These are phyloP conservation scores for Tillandsia leiboldiana DNA, from an alignment of 176 grass and related monocot species.

Conservation along the genomic window DNA sequence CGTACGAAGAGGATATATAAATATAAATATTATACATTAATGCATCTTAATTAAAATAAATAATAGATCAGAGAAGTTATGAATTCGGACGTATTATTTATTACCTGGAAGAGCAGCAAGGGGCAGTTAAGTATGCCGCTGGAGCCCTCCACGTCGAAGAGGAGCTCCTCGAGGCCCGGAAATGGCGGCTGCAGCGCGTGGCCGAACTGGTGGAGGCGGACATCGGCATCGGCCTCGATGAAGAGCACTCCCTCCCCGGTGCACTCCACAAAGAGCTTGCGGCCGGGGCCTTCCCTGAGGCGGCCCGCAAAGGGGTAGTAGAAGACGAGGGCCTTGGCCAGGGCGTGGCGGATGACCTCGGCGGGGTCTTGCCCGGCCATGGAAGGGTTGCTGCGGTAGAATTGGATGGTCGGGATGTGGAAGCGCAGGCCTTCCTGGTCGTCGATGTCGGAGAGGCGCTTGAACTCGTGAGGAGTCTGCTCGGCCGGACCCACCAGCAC, in stretches of 20 bases:
- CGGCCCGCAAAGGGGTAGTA: slow-evolving; percentile 87
- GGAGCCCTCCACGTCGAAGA: slow-evolving; percentile 1
- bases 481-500: slow-evolving; percentile 51
- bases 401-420: slow-evolving; percentile 76
- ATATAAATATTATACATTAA: too few species aligned
- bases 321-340: slow-evolving; percentile 54
- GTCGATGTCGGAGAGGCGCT: slow-evolving; percentile 79
- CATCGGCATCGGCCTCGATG: background rate
- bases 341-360: slow-evolving; percentile 44
- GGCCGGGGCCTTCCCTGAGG: slow-evolving; percentile 35
- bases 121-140: background rate
- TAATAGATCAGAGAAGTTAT: too few species aligned
- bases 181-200: slow-evolving; percentile 5
- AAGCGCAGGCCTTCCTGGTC: slow-evolving; percentile 81
- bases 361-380: slow-evolving; percentile 39
- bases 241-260: slow-evolving; percentile 5
- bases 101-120: slow-evolving; percentile 13
- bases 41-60: too few species aligned
- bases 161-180: slow-evolving; percentile 12
- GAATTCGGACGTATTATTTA: background rate
- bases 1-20: too few species aligned
- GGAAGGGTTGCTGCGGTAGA: slow-evolving; percentile 38
- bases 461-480: slow-evolving; percentile 48
- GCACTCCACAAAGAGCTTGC: slow-evolving; percentile 43
- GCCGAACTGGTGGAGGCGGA: background rate